Evolutionary conservation across 179 eudicot genomes (phyloP).

Genomic region (Drosera spatulata): DNA sequence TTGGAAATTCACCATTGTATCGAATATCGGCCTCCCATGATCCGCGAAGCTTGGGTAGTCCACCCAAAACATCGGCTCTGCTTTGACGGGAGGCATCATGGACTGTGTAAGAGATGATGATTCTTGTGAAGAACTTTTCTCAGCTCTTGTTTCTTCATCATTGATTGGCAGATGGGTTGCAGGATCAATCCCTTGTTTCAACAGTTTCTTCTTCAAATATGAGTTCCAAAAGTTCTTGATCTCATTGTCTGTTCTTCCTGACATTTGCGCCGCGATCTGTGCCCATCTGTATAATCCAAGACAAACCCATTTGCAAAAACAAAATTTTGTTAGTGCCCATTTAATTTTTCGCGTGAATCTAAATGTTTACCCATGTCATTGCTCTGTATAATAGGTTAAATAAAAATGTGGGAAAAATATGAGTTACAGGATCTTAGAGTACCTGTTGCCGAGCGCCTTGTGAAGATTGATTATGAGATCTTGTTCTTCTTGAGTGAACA

Average conservation of each 20-base stretch:
- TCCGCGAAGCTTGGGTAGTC: slow-evolving; percentile 5
- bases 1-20: neutral
- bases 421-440: no score
- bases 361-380: no score
- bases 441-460: slow-evolving; percentile 16
- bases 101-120: neutral
- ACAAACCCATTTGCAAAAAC: slow-evolving; percentile 39
- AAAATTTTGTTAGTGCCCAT: no score
- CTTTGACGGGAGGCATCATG: slow-evolving; percentile 7
- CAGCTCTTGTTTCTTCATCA: neutral
- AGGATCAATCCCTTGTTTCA: slow-evolving; percentile 88
- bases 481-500: slow-evolving; percentile 13
- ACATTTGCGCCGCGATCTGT: slow-evolving; percentile 87
- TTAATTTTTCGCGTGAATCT: no score
- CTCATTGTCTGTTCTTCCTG: slow-evolving; percentile 94
- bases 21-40: neutral
- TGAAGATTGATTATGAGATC: slow-evolving; percentile 10
- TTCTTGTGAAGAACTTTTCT: neutral
- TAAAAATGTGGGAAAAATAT: no score
- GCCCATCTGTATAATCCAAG: slow-evolving; percentile 53
- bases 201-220: slow-evolving; percentile 83
- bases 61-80: slow-evolving; percentile 6
- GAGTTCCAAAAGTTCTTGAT: slow-evolving; percentile 98
- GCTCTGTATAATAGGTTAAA: no score
- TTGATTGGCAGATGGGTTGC: slow-evolving; percentile 47